phyloP scores from a whole-genome alignment of 306 rosid genomes.

The Medicago truncatula region MtrunA17r5.0-ANR NC_053044.1:41605501-41606000 shows the following conservation, averaged over 20 bases:
- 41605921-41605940: slow-evolving; percentile 15
- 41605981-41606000: slow-evolving; percentile 85
- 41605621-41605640: slow-evolving; percentile 1
- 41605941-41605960: slow-evolving; percentile 71
- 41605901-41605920: slow-evolving; percentile 43
- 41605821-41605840: slow-evolving; percentile 44
- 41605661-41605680: neutral
- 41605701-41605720: slow-evolving; percentile 30
- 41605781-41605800: slow-evolving; percentile 40
- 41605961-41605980: slow-evolving; percentile 77
- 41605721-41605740: slow-evolving; percentile 43
- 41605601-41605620: neutral
- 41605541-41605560: slow-evolving; percentile 13
- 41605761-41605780: slow-evolving; percentile 36
- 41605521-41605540: neutral
- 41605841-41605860: slow-evolving; percentile 25
- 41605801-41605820: slow-evolving; percentile 48
- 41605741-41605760: slow-evolving; percentile 53
- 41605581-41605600: slow-evolving; percentile 15
- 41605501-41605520: neutral
- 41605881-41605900: slow-evolving; percentile 37
- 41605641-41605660: slow-evolving; percentile 9
- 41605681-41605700: slow-evolving; percentile 36
- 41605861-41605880: slow-evolving; percentile 41
- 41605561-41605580: slow-evolving; percentile 32